Conservation (phyloP, 306 rosid species). For the Bauhinia variegata region DNA sequence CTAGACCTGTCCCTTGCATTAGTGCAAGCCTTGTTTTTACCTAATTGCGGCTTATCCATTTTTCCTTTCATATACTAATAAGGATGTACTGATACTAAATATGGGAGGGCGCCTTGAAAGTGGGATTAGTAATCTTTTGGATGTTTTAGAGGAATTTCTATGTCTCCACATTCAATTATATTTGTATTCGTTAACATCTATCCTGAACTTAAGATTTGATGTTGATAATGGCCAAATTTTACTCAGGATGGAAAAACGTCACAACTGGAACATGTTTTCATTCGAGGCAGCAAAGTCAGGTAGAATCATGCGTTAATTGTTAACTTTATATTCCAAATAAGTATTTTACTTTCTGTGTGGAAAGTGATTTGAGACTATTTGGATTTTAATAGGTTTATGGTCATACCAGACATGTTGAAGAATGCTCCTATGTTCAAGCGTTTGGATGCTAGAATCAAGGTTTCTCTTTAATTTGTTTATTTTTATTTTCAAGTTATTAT, state of each 20-base stretch:
- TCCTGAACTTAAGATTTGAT: slow-evolving; percentile 12
- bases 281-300: slow-evolving; percentile 99
- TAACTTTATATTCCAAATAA: slow-evolving; percentile 8
- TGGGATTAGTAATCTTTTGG: not conserved
- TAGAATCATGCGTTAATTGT: slow-evolving; percentile 32
- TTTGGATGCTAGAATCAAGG: slow-evolving; percentile 96
- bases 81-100: slow-evolving; percentile 1
- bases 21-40: not conserved
- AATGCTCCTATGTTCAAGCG: slow-evolving; percentile 99
- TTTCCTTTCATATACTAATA: slow-evolving; percentile 3
- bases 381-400: slow-evolving; percentile 77
- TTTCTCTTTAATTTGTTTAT: slow-evolving; percentile 28
- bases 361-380: slow-evolving; percentile 21
- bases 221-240: slow-evolving; percentile 28
- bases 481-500: not conserved
- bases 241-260: slow-evolving; percentile 89
- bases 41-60: not conserved
- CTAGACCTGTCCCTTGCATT: slow-evolving; percentile 3
- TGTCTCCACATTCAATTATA: slow-evolving; percentile 11
- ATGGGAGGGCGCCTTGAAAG: not conserved
- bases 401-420: slow-evolving; percentile 97
- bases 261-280: slow-evolving; percentile 95
- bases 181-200: slow-evolving; percentile 8
- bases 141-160: not conserved
- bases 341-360: slow-evolving; percentile 12